phyloP scores from a whole-genome alignment of 1,139 yeast genomes.

The Saccharomyces hybrid region DNA sequence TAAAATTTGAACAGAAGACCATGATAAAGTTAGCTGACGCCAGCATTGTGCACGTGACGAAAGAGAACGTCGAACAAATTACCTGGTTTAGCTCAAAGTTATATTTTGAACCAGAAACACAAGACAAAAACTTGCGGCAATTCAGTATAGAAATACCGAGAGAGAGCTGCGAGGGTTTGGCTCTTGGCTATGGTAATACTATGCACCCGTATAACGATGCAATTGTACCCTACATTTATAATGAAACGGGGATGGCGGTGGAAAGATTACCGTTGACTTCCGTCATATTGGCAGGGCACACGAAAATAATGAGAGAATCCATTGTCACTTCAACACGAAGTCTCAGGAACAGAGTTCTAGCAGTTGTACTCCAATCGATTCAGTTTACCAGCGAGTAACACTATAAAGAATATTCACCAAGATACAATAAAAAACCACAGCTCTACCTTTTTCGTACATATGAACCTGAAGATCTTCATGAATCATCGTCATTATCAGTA shows the following conservation, averaged over 20 bases:
- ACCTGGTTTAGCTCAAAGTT: not conserved
- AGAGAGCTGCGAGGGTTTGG: constrained; percentile 10
- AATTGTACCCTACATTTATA: constrained; percentile 14
- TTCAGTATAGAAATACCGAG: constrained; percentile 17
- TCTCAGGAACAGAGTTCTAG: constrained; percentile 2
- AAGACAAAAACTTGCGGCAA: constrained; percentile 10
- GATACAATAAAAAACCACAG: not conserved
- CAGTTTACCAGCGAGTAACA: not conserved
- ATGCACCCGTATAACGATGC: constrained; percentile 4
- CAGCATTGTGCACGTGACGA: not conserved
- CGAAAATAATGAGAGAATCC: not conserved
- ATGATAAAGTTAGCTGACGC: constrained; percentile 1
- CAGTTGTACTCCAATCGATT: not conserved
- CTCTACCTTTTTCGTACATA: not conserved
- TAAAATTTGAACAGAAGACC: not conserved
- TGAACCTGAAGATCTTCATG: not conserved
- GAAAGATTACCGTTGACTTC: constrained; percentile 10
- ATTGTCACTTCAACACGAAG: constrained; percentile 3
- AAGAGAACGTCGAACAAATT: not conserved
- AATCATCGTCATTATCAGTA: not conserved
- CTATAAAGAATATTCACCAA: not conserved
- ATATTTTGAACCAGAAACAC: constrained; percentile 9
- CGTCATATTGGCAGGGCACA: constrained; percentile 1
- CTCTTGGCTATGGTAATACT: not conserved
- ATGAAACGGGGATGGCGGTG: constrained; percentile 16